Base-by-base conservation (phyloP, 345 rosid genomes). In the Triadica sebifera region DNA sequence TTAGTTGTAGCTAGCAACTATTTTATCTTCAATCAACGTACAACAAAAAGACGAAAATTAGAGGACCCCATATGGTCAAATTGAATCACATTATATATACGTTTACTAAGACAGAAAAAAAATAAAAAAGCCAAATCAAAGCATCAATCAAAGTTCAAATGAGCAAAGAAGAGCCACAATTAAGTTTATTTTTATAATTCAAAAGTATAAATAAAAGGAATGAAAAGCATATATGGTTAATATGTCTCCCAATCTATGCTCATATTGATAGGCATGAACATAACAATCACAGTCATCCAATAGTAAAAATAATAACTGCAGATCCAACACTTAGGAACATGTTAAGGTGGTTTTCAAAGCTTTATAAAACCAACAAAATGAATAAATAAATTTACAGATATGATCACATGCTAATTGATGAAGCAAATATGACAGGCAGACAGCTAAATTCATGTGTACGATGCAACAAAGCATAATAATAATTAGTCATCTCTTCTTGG, bases 381-480 rank as follows among this genome's bases (percentile, higher is more conserved):
- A n/a, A n/a, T n/a, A n/a, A n/a, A n/a, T n/a, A n/a, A n/a, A n/a
- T 79, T 81, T 77, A 79, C 84, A 81, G 78, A 79, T 78, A 68
- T 71, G 37, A 75, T 76, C 85, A 87, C 88, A 84, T 81, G 90
- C 78, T 71, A 75, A 43, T 63, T 78, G 78, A 59, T 62, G 57
- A 52, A 74, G 20, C 70, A 39, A 29, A 74, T 62, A 63, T 55
- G 59, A 55, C 25, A 55, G 24, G 67, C 24, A 65, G 73, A 74
- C 87, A 83, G 75, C 83, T 77, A 80, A 83, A 83, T 70, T 82
- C 83, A 87, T 75, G 86, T 83, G 86, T 71, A 80, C 74, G 77
- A n/a, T 55, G 59, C 59, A 55, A 55, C 77, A 16, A 50, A 71
- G 6, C 19, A 60, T 55, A 25, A 60, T 12, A 10, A 60, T 25